These are phyloP conservation scores for Chlamydomonas schloesseri DNA, from an alignment of 139 green algal genomes.

Conservation along the genomic window DNA sequence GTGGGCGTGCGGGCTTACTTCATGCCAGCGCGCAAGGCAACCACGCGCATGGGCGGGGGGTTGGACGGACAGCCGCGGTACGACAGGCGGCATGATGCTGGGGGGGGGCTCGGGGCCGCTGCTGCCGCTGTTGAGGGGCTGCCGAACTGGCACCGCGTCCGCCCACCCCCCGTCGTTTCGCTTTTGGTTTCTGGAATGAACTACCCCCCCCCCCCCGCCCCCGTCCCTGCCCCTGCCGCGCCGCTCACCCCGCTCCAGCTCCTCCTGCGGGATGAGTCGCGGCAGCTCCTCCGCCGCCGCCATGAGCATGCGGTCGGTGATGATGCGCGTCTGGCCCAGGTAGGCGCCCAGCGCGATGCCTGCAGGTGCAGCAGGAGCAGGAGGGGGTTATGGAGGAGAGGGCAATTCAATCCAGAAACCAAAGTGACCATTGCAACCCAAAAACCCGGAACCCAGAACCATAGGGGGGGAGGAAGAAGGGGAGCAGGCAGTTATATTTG, in stretches of 20 bases:
- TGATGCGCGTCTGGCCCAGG: constrained; percentile 65
- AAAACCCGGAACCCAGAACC: too few relatives aligned
- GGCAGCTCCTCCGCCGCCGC: constrained; percentile 80
- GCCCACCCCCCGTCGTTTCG: too few relatives aligned
- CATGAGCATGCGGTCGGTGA: constrained; percentile 85
- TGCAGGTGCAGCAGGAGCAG: background rate
- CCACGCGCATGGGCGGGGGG: background rate
- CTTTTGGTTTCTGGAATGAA: too few relatives aligned
- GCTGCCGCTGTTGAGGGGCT: too few relatives aligned
- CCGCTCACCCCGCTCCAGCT: constrained; percentile 61
- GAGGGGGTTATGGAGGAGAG: background rate
- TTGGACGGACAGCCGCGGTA: background rate
- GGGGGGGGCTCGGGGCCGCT: too few relatives aligned
- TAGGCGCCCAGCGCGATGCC: constrained; percentile 76
- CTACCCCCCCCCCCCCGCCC: background rate
- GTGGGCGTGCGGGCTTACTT: background rate
- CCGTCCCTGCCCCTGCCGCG: background rate
- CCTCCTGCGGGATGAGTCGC: constrained; percentile 66
- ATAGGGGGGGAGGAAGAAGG: background rate
- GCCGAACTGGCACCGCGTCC: too few relatives aligned
- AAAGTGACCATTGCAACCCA: too few relatives aligned
- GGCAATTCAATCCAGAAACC: too few relatives aligned
- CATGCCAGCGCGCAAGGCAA: background rate
- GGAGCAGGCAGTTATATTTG: too few relatives aligned
- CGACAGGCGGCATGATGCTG: too few relatives aligned